These are phyloP conservation scores for Erythrophleum ivorense DNA, from an alignment of 331 rosid species.

Conservation along the genomic window DNA sequence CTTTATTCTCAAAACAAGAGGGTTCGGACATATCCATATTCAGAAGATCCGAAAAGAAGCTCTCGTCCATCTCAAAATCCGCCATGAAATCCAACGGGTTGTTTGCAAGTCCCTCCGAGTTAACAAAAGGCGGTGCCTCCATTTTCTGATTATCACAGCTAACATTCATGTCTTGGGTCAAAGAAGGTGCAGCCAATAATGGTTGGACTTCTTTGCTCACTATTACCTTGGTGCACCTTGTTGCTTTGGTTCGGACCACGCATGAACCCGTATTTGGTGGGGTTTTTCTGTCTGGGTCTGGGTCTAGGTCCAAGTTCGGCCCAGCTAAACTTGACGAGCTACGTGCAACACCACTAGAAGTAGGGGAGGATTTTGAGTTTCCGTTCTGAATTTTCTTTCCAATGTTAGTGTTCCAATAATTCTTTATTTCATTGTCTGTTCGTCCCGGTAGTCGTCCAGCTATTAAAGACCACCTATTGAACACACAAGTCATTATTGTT, in stretches of 20 bases:
- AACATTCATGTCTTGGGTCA: not conserved
- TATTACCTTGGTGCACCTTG: constrained; percentile 60
- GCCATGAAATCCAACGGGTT: constrained; percentile 44
- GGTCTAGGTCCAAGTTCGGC: not conserved
- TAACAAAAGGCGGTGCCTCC: not conserved
- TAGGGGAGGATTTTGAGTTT: not conserved
- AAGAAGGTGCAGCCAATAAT: not conserved
- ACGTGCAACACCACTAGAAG: not conserved
- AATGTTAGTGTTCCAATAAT: constrained; percentile 73
- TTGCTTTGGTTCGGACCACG: constrained; percentile 60
- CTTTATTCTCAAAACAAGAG: not conserved
- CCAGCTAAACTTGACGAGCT: not conserved
- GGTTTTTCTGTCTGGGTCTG: not conserved
- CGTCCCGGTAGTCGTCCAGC: constrained; percentile 89
- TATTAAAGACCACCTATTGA: constrained; percentile 71
- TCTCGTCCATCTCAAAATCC: constrained; percentile 47
- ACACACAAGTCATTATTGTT: not conserved
- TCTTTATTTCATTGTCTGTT: constrained; percentile 87
- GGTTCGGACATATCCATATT: constrained; percentile 47
- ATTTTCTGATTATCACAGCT: not conserved
- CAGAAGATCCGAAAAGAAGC: constrained; percentile 45
- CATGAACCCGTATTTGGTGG: constrained; percentile 16
- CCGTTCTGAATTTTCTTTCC: constrained; percentile 57
- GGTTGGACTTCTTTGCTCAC: not conserved
- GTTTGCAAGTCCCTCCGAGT: constrained; percentile 19